Evolutionary conservation across 2,329 filamentous ascomycete genomes (phyloP), one percentile per base, ranked within the genome.

Genomic region (Penicillium sp.): DNA sequence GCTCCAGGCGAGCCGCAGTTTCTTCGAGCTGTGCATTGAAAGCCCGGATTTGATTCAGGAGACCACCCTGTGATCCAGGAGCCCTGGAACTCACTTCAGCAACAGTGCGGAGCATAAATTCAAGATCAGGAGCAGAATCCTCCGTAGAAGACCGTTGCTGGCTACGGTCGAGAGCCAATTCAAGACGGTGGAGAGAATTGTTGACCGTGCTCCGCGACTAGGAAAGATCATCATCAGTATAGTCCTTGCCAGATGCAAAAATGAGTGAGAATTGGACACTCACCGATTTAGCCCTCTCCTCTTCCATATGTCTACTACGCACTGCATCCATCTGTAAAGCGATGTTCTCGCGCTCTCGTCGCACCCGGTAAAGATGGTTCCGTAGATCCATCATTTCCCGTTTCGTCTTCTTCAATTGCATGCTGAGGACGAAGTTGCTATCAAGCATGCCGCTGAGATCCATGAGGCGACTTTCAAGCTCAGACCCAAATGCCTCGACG

Each of bases 371-470:
- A 41, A 79, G 70, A 30, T 75, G 72, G 35, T 68, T 72, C 25
- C 78, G 71, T 43, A 79, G 54, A 29, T 71, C 66, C 53, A 65
- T 66, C 64, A 73, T 75, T 59, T 71, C 73, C 53, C 66, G 73
- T 62, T 70, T 75, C 53, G 70, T 72, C 54, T 61, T 68, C 49
- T 72, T 75, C 38, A 77, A 57, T 48, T 75, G 73, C 41, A 72
- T 66, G 22, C 72, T 70, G 19, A 78, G 69, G 2, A 70, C 64
- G 49, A 72, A 75, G 38, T 78, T 73, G 45, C 75, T 74, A 50
- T 80, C 75, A 3, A 79, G 71, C 18, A 77, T 72, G 54, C 77
- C 76, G 50, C 77, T 78, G 25, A 80, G 63, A 36, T 77, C 73
- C 38, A 80, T 72, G 2, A 81, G 63, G 18, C 75, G 72, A 25